phyloP scores from a whole-genome alignment of 2,329 filamentous ascomycete genomes.

The Pyrenophora tritici-repentis region DNA sequence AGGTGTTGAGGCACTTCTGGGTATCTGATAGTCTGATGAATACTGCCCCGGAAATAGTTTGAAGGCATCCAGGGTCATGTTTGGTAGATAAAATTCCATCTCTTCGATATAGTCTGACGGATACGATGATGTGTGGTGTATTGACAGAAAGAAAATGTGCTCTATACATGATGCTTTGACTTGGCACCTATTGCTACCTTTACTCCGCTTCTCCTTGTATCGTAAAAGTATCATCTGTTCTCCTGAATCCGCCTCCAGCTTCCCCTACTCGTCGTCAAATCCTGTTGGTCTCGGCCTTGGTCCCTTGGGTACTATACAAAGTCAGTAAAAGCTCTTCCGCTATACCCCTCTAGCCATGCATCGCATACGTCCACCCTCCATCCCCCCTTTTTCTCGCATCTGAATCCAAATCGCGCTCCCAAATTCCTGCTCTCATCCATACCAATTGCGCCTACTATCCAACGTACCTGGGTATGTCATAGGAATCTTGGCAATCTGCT shows the following conservation, averaged over 20 bases:
- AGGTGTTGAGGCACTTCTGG: neutral
- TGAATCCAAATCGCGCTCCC: neutral
- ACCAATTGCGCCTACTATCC: no score
- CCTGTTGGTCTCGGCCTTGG: slow-evolving; percentile 52
- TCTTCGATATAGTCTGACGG: no score
- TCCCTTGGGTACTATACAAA: slow-evolving; percentile 52
- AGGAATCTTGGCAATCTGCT: slow-evolving; percentile 70
- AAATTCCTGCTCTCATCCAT: neutral
- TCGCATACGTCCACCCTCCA: neutral
- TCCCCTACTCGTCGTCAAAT: slow-evolving; percentile 50
- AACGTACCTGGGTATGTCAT: slow-evolving; percentile 89
- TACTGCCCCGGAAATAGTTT: neutral
- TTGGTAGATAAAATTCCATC: neutral
- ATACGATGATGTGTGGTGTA: neutral
- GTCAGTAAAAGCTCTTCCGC: slow-evolving; percentile 7
- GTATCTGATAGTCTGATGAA: neutral
- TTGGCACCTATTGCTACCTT: neutral
- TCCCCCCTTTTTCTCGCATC: neutral
- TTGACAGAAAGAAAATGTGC: slow-evolving; percentile 27
- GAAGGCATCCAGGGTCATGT: neutral
- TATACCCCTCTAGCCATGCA: neutral
- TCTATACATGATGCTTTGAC: slow-evolving; percentile 31
- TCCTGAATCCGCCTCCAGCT: neutral
- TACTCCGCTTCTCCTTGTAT: neutral
- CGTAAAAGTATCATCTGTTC: neutral